Conservation (phyloP, 331 rosid genomes). For the Arachis monticola region DNA sequence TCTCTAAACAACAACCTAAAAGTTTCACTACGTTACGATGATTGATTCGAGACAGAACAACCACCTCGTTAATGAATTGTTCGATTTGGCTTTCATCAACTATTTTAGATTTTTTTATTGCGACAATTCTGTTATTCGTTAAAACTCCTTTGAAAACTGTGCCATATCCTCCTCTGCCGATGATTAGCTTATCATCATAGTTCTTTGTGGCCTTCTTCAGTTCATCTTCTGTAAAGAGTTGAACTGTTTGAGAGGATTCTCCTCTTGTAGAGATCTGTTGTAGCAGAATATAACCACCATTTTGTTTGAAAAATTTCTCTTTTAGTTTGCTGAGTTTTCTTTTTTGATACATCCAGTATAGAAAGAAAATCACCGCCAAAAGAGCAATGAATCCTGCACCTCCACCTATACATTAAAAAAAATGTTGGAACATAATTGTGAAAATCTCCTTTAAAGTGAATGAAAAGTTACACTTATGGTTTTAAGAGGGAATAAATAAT, state of each 20-base stretch:
- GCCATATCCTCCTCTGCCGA: background rate
- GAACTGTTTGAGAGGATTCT: background rate
- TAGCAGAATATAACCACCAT: slow-evolving; percentile 22
- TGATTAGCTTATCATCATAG: no score
- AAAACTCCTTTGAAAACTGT: background rate
- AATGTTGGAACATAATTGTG: no score
- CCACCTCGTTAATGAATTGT: no score
- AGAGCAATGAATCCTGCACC: background rate
- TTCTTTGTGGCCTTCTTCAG: no score
- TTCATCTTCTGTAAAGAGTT: no score
- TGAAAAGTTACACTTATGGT: no score
- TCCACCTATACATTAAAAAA: background rate
- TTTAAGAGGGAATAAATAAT: no score
- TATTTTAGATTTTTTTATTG: background rate
- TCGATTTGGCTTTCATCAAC: background rate
- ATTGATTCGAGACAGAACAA: slow-evolving; percentile 5
- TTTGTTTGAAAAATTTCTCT: slow-evolving; percentile 15
- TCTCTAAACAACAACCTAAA: slow-evolving; percentile 27
- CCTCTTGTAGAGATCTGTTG: background rate
- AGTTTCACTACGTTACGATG: slow-evolving; percentile 16
- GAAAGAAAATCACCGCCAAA: background rate
- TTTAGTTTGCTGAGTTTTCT: background rate
- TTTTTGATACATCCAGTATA: background rate
- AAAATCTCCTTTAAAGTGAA: no score
- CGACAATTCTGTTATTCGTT: background rate